Conservation (phyloP, 2,329 filamentous ascomycete genomes). For the Penicillium sp. region DNA sequence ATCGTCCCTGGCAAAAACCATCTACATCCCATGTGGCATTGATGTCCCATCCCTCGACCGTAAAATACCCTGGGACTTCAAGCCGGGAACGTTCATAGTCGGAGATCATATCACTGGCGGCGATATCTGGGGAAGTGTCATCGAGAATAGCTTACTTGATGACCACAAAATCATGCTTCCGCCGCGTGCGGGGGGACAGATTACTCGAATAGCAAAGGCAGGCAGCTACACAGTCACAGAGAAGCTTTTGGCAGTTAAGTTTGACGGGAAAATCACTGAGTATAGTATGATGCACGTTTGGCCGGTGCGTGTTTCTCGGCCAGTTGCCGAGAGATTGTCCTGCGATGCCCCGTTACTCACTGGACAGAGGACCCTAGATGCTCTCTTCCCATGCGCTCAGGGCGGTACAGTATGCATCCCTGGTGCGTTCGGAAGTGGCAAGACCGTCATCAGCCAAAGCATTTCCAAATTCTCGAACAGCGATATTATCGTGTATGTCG, state of each 20-base stretch:
- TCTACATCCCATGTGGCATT: conserved; percentile 97
- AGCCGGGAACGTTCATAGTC: conserved; percentile 79
- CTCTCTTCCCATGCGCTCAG: conserved; percentile 93
- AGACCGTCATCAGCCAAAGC: conserved; percentile 98
- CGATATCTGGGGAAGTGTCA: conserved; percentile 92
- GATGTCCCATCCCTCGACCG: conserved; percentile 84
- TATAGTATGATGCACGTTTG: conserved; percentile 98
- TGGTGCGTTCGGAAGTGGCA: conserved; percentile 96
- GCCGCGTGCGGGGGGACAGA: conserved; percentile 85
- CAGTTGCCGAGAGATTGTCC: conserved; percentile 86
- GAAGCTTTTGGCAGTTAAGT: conserved; percentile 93
- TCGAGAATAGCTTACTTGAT: conserved; percentile 91
- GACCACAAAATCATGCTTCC: conserved; percentile 93
- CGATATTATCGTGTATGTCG: conserved; percentile 98
- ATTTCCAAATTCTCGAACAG: conserved; percentile 99
- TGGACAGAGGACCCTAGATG: conserved; percentile 93
- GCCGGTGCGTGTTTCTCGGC: conserved; percentile 95
- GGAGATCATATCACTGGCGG: conserved; percentile 96
- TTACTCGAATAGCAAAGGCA: conserved; percentile 86
- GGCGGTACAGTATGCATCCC: conserved; percentile 98
- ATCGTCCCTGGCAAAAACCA: conserved; percentile 60
- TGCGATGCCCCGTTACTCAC: conserved; percentile 91
- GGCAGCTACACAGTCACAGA: conserved; percentile 92
- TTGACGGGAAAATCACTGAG: conserved; percentile 91
- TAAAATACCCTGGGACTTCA: conserved; percentile 95